Percentiles rank a stretch among this genome's conserved stretches.
Conservation (phyloP, 2,329 filamentous ascomycete species). For the Colletotrichum euphorbiae region DNA sequence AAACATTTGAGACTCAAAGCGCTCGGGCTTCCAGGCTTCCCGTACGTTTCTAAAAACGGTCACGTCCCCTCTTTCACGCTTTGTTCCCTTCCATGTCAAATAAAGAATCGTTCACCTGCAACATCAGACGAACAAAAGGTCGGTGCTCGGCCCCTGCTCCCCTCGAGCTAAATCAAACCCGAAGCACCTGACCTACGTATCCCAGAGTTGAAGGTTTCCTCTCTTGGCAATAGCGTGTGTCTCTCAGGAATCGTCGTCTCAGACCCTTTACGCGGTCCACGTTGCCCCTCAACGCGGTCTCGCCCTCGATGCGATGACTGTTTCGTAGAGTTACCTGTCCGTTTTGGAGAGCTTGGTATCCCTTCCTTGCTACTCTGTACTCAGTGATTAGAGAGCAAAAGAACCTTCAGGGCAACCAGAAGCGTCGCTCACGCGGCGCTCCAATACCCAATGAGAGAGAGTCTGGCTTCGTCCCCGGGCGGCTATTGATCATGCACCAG, state of each 20-base stretch:
- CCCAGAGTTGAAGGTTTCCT: neutral
- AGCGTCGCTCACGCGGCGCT: no score
- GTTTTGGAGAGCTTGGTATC: no score
- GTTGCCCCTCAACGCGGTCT: slow-evolving; percentile 25
- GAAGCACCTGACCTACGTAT: neutral
- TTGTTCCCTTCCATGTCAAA: slow-evolving; percentile 22
- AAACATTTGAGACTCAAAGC: neutral
- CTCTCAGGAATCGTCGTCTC: neutral
- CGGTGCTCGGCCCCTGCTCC: slow-evolving; percentile 24
- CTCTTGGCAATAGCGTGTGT: neutral
- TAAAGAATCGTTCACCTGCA: slow-evolving; percentile 23
- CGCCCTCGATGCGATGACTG: neutral
- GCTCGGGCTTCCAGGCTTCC: neutral
- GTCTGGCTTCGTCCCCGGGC: no score
- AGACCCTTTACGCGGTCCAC: slow-evolving; percentile 31
- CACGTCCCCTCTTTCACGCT: slow-evolving; percentile 5
- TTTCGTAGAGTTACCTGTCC: neutral
- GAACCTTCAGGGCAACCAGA: no score
- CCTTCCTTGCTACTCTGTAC: no score
- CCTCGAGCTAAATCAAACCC: neutral
- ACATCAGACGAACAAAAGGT: slow-evolving; percentile 38
- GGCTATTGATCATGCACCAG: no score
- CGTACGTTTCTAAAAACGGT: slow-evolving; percentile 7
- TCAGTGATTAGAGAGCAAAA: no score
- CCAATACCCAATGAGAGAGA: no score